These are phyloP conservation scores for Fusarium chlamydosporum DNA, from an alignment of 2,329 filamentous ascomycete genomes.

Conservation along the genomic window DNA sequence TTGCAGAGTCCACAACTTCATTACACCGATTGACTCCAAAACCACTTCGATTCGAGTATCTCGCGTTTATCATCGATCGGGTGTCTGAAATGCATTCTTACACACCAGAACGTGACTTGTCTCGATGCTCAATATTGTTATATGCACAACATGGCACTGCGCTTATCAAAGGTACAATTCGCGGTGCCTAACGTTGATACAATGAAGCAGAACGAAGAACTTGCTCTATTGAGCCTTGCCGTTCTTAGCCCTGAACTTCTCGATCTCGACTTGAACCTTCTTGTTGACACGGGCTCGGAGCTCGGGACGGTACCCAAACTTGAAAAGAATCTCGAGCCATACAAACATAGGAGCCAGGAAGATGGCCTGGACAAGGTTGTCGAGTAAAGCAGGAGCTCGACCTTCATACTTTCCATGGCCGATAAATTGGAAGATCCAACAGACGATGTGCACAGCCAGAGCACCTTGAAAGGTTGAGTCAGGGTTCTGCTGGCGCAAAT, in stretches of 20 bases:
- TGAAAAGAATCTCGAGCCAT: slow-evolving; percentile 95
- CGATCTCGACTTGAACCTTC: slow-evolving; percentile 80
- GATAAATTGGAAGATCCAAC: slow-evolving; percentile 91
- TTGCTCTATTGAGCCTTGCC: slow-evolving; percentile 65
- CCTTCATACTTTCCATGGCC: slow-evolving; percentile 92
- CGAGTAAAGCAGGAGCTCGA: slow-evolving; percentile 87
- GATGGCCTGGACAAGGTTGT: slow-evolving; percentile 91
- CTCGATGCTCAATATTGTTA: slow-evolving; percentile 15
- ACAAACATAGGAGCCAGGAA: slow-evolving; percentile 97
- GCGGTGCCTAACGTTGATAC: slow-evolving; percentile 12
- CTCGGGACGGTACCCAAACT: slow-evolving; percentile 89
- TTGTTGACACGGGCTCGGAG: slow-evolving; percentile 85
- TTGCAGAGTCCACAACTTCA: slow-evolving; percentile 6
- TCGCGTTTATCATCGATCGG: slow-evolving; percentile 6
- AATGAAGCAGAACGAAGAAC: slow-evolving; percentile 13
- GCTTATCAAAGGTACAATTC: slow-evolving; percentile 3
- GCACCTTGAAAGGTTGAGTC: slow-evolving; percentile 69
- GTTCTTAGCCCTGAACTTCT: slow-evolving; percentile 74
- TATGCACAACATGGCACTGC: slow-evolving; percentile 4
- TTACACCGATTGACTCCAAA: slow-evolving; percentile 9
- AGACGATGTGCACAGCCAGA: slow-evolving; percentile 76
- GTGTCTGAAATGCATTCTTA: slow-evolving; percentile 1
- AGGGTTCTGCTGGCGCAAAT: slow-evolving; percentile 73
- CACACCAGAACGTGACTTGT: slow-evolving; percentile 5
- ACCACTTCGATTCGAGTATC: background rate